A percentile compares a stretch with the other conserved stretches of the same genome.
Conservation (phyloP, 148 eudicot species). For the Rhododendron henanense region DNA sequence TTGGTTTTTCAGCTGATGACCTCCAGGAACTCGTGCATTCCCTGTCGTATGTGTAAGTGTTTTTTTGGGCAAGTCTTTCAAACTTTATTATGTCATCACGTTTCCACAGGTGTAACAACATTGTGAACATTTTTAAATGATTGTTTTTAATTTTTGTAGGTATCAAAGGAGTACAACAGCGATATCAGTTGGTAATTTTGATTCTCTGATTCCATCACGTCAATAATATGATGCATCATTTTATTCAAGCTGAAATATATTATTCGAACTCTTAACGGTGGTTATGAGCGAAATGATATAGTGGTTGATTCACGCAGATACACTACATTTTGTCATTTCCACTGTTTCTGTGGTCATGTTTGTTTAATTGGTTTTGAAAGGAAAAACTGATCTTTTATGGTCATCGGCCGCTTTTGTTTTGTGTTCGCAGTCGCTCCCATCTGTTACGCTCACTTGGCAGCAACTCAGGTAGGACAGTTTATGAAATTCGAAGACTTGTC, state of each 20-base stretch:
- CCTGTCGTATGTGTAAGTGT: constrained; percentile 82
- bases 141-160: constrained; percentile 30
- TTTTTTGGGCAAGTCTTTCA: not conserved
- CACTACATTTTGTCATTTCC: not conserved
- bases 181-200: constrained; percentile 68
- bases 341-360: not conserved
- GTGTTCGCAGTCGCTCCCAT: constrained; percentile 74
- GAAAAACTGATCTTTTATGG: not conserved
- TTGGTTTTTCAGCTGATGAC: constrained; percentile 82
- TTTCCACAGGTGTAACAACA: not conserved
- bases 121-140: not conserved
- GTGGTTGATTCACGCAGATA: not conserved
- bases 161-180: constrained; percentile 95
- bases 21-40: constrained; percentile 86
- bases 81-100: not conserved
- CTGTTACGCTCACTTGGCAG: constrained; percentile 92
- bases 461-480: constrained; percentile 71
- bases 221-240: not conserved
- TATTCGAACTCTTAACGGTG: not conserved
- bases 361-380: not conserved
- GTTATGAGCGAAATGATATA: not conserved
- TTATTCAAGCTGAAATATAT: not conserved
- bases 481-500: constrained; percentile 85
- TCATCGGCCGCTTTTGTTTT: not conserved
- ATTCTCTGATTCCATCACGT: not conserved